A percentile compares a stretch with the other conserved stretches of the same genome.
Conservation (phyloP, 2,329 filamentous ascomycete genomes). For the Colletotrichum paranaense region DNA sequence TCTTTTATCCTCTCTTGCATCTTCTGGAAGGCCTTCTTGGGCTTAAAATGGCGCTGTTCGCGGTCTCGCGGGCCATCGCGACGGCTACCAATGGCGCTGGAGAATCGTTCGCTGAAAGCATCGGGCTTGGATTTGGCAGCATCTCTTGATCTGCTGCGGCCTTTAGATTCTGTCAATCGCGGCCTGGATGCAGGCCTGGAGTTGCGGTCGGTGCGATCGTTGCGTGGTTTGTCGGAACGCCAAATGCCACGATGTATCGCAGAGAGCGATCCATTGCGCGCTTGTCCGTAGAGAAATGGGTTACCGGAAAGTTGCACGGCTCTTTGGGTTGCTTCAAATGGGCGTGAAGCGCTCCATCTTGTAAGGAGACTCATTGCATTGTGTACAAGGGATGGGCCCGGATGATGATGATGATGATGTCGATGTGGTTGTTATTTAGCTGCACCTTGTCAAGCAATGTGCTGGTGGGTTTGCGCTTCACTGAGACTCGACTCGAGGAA, state of each 20-base stretch:
- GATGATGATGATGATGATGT: background rate
- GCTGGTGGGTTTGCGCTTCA: background rate
- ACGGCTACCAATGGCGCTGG: conserved; percentile 7
- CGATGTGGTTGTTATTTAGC: background rate
- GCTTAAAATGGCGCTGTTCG: conserved; percentile 48
- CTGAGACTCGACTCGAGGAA: background rate
- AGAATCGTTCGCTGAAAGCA: conserved; percentile 21
- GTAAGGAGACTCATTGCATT: conserved; percentile 37
- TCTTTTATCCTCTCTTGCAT: conserved; percentile 48
- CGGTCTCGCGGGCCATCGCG: conserved; percentile 8
- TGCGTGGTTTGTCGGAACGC: conserved; percentile 49
- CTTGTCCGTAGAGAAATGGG: conserved; percentile 3
- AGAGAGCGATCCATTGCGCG: conserved; percentile 57
- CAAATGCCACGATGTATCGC: conserved; percentile 77
- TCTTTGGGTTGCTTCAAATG: background rate
- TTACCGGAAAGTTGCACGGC: background rate
- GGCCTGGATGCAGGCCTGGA: conserved; percentile 4
- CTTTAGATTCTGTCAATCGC: conserved; percentile 37
- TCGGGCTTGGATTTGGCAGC: background rate
- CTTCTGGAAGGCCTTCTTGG: conserved; percentile 64
- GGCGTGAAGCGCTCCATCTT: conserved; percentile 24
- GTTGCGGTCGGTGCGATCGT: background rate
- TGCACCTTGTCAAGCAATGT: background rate
- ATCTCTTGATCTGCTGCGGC: background rate
- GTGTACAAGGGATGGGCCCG: conserved; percentile 5